Base-by-base conservation (phyloP, 2,329 filamentous ascomycete species). In the Calonectria multiphialidica region DNA sequence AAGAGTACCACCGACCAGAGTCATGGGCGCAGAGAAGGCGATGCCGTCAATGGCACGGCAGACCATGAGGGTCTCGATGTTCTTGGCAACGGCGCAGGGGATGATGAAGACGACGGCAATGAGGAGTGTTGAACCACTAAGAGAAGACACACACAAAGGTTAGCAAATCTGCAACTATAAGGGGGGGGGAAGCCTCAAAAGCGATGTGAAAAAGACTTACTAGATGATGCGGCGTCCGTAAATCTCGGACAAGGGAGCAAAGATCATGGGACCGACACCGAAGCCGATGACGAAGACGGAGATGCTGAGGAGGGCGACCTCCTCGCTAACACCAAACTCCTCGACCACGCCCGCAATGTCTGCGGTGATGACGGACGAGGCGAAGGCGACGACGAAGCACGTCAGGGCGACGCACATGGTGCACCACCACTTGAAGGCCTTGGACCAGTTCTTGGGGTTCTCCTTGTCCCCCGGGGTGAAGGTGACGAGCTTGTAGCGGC, bases 391-490 rank as follows among this genome's bases (percentile, higher is more conserved):
- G 47, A 94, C 92, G 80, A 95, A 95, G 79, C 93, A 95, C 2
- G 93, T 94, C 25, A 90, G 74, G 1, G 95, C 93, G 0, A 98
- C 94, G 18, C 95, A 91, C 93, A 97, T 95, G 28, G 95, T 98
- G 80, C 91, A 93, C 79, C 93, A 94, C 94, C 94, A 96, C 84
- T 96, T 97, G 82, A 87, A 93, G 1, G 84, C 86, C 82, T 95
- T 95, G 69, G 89, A 91, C 94, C 94, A 97, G 83, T 96, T 97
- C 87, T 96, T 96, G 0, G 95, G 94, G 79, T 96, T 96, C 75
- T 92, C 93, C 0, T 90, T 89, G 81, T 97, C 94, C 71, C 91
- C 86, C 3, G 92, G 88, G 5, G 87, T 89, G 80, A 97, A 98
- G 0, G 86, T 86, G 59, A 92, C 89, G 4, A 93, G 90, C 75